Conservation (phyloP, 371 early-diverging fungal genomes). For the Dichotomocladium elegans region DNA sequence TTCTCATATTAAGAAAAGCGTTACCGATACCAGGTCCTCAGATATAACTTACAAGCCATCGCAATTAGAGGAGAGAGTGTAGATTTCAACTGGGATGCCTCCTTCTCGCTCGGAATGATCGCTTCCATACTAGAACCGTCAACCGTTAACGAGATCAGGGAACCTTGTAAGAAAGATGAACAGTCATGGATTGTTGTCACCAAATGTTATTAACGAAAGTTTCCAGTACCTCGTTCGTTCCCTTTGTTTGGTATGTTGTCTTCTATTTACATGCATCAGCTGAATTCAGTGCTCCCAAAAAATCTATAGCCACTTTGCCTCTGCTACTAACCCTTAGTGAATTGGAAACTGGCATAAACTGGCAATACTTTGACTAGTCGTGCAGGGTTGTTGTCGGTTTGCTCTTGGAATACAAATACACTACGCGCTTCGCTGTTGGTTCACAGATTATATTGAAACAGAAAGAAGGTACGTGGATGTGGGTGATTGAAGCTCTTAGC, state of each 20-base stretch:
- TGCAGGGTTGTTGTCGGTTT: conserved; percentile 26
- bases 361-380: conserved; percentile 19
- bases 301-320: not conserved
- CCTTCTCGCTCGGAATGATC: not conserved
- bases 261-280: no score
- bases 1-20: not conserved
- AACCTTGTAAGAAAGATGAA: no score
- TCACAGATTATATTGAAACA: not conserved
- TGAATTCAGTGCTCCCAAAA: not conserved
- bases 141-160: not conserved
- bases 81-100: conserved; percentile 24
- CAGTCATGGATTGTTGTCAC: not conserved
- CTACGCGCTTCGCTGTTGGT: conserved; percentile 16
- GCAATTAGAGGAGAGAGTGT: conserved; percentile 9
- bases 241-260: no score
- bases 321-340: conserved; percentile 15
- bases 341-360: conserved; percentile 19
- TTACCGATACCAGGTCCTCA: not conserved
- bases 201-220: not conserved
- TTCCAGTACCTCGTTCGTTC: not conserved
- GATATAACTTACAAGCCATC: conserved; percentile 14
- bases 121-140: not conserved
- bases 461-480: not conserved
- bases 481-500: not conserved
- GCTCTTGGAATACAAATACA: conserved; percentile 20